These are phyloP conservation scores for Amanita inopinata DNA, from an alignment of 768 basidiomycete species.

Conservation along the genomic window DNA sequence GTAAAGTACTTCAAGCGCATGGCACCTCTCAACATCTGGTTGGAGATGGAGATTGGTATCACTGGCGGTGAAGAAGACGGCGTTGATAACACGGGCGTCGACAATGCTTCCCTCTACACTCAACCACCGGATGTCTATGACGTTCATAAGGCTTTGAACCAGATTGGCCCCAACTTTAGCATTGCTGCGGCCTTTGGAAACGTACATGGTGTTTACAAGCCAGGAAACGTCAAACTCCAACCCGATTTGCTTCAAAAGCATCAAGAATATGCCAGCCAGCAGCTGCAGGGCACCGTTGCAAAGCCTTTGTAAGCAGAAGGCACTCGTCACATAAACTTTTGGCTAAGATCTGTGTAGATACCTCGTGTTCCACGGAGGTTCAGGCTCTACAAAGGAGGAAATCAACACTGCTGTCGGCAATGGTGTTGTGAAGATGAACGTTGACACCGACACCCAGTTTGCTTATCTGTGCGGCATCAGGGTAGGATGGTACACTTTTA, in stretches of 20 bases:
- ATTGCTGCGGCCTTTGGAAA: conserved; percentile 99
- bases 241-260: conserved; percentile 91
- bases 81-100: conserved; percentile 94
- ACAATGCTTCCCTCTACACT: conserved; percentile 92
- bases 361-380: conserved; percentile 99
- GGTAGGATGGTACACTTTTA: conserved; percentile 24
- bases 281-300: conserved; percentile 50
- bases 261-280: conserved; percentile 63
- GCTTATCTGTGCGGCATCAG: conserved; percentile 85
- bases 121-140: conserved; percentile 96
- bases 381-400: conserved; percentile 93
- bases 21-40: conserved; percentile 87
- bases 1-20: conserved; percentile 93
- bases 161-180: conserved; percentile 87
- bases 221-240: conserved; percentile 90
- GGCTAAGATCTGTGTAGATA: conserved; percentile 38
- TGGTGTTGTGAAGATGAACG: conserved; percentile 99
- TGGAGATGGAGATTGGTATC: conserved; percentile 99
- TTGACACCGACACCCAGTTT: conserved; percentile 91
- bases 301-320: conserved; percentile 70
- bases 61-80: conserved; percentile 99
- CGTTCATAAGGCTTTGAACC: conserved; percentile 74
- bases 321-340: neutral
- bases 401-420: conserved; percentile 84
- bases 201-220: conserved; percentile 99